These are phyloP conservation scores for Colletotrichum sidae DNA, from an alignment of 2,329 filamentous ascomycete genomes.

Conservation along the genomic window DNA sequence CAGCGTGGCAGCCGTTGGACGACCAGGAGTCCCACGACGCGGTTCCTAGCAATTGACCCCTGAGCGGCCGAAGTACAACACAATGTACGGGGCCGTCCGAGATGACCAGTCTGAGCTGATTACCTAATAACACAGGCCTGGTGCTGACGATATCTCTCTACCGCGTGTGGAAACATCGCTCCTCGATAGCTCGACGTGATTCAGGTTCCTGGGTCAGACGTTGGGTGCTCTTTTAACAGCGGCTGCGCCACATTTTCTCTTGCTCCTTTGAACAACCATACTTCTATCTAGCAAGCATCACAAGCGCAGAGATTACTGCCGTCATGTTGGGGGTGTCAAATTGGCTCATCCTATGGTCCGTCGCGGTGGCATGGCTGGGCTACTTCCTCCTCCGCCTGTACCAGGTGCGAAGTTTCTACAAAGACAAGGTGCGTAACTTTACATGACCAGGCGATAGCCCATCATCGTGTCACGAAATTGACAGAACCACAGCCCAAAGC, in stretches of 20 bases:
- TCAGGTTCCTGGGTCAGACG: no score
- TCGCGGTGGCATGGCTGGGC: conserved; percentile 16
- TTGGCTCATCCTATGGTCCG: conserved; percentile 10
- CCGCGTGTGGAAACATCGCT: no score
- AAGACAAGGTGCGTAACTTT: conserved; percentile 18
- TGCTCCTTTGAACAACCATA: neutral
- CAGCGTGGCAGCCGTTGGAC: no score
- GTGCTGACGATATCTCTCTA: no score
- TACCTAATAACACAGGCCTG: no score
- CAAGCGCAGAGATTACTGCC: neutral
- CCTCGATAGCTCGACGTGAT: no score
- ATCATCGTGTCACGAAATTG: neutral
- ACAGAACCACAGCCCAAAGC: conserved; percentile 5
- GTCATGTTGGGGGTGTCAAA: conserved; percentile 24
- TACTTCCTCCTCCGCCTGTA: conserved; percentile 25
- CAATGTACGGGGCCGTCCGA: no score
- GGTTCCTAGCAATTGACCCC: no score
- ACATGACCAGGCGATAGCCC: neutral
- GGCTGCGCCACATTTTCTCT: neutral
- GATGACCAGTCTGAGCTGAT: no score
- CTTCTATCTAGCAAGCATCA: neutral
- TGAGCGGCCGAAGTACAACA: no score
- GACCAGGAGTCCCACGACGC: no score
- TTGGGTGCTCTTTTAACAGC: no score
- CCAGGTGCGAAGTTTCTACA: conserved; percentile 21